phyloP scores from a whole-genome alignment of 176 grass and related monocot species.

The Juncus inflexus region DNA sequence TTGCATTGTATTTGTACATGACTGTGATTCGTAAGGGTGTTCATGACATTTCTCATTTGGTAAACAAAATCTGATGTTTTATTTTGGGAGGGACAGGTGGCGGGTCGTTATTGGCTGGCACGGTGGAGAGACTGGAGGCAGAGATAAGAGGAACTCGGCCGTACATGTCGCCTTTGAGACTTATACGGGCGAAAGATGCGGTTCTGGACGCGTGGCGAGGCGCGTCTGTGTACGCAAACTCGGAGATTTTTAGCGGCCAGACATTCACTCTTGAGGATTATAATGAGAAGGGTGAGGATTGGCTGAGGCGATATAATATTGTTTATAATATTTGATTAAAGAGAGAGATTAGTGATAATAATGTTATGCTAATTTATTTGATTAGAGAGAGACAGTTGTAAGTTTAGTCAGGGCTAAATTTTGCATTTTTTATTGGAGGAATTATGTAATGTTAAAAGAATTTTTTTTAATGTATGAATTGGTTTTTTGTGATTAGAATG shows the following conservation, averaged over 20 bases:
- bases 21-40: too few relatives aligned
- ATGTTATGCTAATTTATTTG: too few relatives aligned
- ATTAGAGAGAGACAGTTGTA: too few relatives aligned
- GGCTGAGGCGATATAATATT: constrained; percentile 61
- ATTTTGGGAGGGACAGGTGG: constrained; percentile 36
- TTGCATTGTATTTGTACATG: too few relatives aligned
- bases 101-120: constrained; percentile 68
- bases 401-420: too few relatives aligned
- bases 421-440: too few relatives aligned
- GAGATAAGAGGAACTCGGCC: constrained; percentile 66
- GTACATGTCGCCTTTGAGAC: constrained; percentile 61
- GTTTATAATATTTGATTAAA: constrained; percentile 52
- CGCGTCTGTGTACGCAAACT: constrained; percentile 56
- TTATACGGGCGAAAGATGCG: constrained; percentile 55
- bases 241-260: constrained; percentile 47
- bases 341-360: constrained; percentile 9
- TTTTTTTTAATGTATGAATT: too few relatives aligned
- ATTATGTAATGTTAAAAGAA: too few relatives aligned
- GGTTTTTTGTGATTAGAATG: too few relatives aligned
- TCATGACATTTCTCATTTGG: too few relatives aligned
- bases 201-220: constrained; percentile 82
- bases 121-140: constrained; percentile 69
- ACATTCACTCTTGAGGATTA: constrained; percentile 81
- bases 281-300: constrained; percentile 71
- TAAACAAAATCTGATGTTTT: too few relatives aligned